Evolutionary conservation across 1,139 yeast genomes (phyloP), one percentile per base, ranked within the genome.

Genomic region (Kodamaea fungicola): DNA sequence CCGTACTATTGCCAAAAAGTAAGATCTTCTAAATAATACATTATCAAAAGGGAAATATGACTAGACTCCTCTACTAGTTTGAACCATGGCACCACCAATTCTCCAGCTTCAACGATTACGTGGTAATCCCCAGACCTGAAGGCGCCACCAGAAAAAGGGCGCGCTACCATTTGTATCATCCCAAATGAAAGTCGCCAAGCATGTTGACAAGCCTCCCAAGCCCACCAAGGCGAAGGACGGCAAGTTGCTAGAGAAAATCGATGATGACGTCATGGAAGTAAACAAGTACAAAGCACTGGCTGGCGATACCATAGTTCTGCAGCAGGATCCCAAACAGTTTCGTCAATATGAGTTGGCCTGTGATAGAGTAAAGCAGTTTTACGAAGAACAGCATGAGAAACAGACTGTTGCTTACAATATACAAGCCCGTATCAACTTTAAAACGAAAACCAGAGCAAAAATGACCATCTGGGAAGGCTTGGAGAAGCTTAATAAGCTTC

Each of bases 381-480:
- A 82, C 52, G 74, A 70, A 46, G 87, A 80, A 46, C 89, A 82
- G 50, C 89, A 82, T 50, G 76, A 68, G 39, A 75, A 75, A 45
- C 89, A 82, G 56, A 82, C 89, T 0, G 86, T 82, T 22, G 86
- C 86, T 0, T 82, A 79, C 54, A 82, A 82, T 49, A 68, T 82
- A 25, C 85, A 81, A 51, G 88, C 88, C 0, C 59, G 89, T 27
- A 79, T 81, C 34, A 80, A 80, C 54, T 82, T 81, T 62, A 81
- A 81, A 52, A 76, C 87, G 2, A 78, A 80, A 50, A 62, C 68
- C 8, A 57, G 89, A 45, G 88, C 84, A 28, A 65, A 71, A 39
- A 79, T 82, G 85, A 64, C 84, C 0, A 71, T 82, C 5, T 82
- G 89, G 89, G 86, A 80, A 41, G 89, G 87, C 0, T 55, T 82